Base-by-base conservation (phyloP, 108 stramenopile genomes). In the Parietichytrium sp. region DNA sequence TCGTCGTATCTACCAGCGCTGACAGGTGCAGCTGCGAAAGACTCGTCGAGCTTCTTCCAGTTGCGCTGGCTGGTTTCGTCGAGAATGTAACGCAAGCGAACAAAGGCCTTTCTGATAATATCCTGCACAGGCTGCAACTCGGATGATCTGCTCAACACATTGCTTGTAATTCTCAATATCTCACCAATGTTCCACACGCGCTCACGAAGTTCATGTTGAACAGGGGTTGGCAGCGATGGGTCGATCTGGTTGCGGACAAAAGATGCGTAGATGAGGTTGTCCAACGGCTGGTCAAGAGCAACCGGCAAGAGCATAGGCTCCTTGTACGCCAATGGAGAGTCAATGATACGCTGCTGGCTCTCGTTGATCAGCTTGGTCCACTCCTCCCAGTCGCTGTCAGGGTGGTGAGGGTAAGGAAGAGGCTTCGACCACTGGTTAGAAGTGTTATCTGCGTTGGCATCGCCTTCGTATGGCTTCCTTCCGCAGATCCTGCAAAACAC, bases 171-270 rank as follows among this genome's bases (percentile, higher is more conserved):
- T 1, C 61, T 33, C 61, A 72, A 20, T 10, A 72, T 45, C 61
- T 72, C 61, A 45, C 61, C 61, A 10, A 72, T 42, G 61, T 45
- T 72, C 61, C 61, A 72, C 23, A 72, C 45, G 61, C 61, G 61
- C 42, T 72, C 61, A 20, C 61, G 61, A 47, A 72, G 61, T 23
- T 72, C 38, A 20, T 72, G 61, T 42, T 72, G 61, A n/a, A 72
- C 61, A 16, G 61, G 61, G 13, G 61, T 72, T 16, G 61, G 61
- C 3, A 72, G 42, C 0, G 61, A 33, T 12, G 61, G 61, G 20
- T 72, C 61, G 42, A 72, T 72, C 61, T 72, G 61, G 61, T 72
- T 72, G 61, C 61, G 61, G 38, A 72, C 61, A 72, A 72, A 72
- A 10, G 61, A 72, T 16, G 61, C 61, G 3, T 72, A 72, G 13